Evolutionary conservation across 495 filamentous ascomycete species (phyloP).

Genomic region (Massariosphaeria phaeospora): DNA sequence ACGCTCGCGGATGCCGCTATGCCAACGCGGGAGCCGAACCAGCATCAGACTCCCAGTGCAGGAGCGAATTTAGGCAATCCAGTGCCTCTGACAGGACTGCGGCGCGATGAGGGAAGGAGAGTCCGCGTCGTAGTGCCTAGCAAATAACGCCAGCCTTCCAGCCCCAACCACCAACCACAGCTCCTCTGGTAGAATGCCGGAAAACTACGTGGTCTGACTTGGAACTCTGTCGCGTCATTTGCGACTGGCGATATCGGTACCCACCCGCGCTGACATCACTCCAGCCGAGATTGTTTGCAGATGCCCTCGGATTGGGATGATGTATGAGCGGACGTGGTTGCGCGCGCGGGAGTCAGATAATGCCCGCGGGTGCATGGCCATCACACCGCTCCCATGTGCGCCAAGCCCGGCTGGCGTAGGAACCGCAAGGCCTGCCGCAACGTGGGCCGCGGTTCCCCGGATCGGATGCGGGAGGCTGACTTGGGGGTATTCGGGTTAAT

Average conservation of each 20-base stretch:
- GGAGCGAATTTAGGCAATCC: neutral
- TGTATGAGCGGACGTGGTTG: neutral
- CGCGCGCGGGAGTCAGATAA: neutral
- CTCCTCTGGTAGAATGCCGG: neutral
- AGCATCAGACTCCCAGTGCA: neutral
- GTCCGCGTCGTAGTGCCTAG: slow-evolving; percentile 31
- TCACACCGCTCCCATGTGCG: slow-evolving; percentile 25
- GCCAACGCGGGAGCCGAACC: neutral
- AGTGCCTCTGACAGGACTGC: no score
- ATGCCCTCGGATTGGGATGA: no score
- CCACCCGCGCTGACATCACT: no score
- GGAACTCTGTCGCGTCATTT: neutral
- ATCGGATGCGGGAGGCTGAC: slow-evolving; percentile 21
- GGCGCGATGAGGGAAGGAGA: slow-evolving; percentile 19
- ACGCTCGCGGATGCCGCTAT: slow-evolving; percentile 8
- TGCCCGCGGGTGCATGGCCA: slow-evolving; percentile 9
- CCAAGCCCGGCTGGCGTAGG: no score
- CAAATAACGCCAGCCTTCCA: neutral
- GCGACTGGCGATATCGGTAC: neutral
- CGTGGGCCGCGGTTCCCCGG: slow-evolving; percentile 18
- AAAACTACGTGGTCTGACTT: slow-evolving; percentile 2
- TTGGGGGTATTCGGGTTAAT: neutral
- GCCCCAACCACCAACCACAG: neutral
- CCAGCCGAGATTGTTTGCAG: no score
- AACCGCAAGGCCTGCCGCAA: slow-evolving; percentile 1